Conservation (phyloP, 768 basidiomycete species). For the Suillus ampliporus region DNA sequence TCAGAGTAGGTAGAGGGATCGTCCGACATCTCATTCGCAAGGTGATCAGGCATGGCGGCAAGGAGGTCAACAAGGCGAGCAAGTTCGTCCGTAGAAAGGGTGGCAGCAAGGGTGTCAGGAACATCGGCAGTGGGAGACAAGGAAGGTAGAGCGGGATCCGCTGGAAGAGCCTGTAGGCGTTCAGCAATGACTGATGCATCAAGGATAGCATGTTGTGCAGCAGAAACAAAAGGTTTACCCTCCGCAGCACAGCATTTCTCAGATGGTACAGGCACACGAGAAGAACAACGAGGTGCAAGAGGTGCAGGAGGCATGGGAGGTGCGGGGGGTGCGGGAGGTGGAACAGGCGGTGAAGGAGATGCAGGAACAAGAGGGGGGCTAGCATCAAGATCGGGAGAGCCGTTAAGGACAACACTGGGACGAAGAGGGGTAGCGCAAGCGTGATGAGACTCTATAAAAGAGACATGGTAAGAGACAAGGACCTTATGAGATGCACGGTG, state of each 20-base stretch:
- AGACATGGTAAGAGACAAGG: slow-evolving; percentile 24
- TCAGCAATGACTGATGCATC: too few relatives aligned
- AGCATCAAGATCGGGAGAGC: slow-evolving; percentile 13
- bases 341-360: neutral
- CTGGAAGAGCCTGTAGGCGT: too few relatives aligned
- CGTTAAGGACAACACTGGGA: slow-evolving; percentile 14
- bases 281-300: neutral
- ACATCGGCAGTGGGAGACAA: too few relatives aligned
- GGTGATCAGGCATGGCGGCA: neutral
- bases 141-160: too few relatives aligned
- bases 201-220: slow-evolving; percentile 8
- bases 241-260: slow-evolving; percentile 14
- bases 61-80: neutral
- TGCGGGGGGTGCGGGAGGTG: neutral
- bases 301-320: too few relatives aligned
- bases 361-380: slow-evolving; percentile 20
- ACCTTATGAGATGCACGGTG: slow-evolving; percentile 14
- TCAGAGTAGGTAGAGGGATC: slow-evolving; percentile 25
- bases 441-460: slow-evolving; percentile 26
- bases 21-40: slow-evolving; percentile 12
- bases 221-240: slow-evolving; percentile 9
- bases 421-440: neutral
- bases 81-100: too few relatives aligned
- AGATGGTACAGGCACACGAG: slow-evolving; percentile 19
- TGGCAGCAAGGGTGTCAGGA: too few relatives aligned